Conservation (phyloP, 2,329 filamentous ascomycete species). For the Fusarium coffeatum region DNA sequence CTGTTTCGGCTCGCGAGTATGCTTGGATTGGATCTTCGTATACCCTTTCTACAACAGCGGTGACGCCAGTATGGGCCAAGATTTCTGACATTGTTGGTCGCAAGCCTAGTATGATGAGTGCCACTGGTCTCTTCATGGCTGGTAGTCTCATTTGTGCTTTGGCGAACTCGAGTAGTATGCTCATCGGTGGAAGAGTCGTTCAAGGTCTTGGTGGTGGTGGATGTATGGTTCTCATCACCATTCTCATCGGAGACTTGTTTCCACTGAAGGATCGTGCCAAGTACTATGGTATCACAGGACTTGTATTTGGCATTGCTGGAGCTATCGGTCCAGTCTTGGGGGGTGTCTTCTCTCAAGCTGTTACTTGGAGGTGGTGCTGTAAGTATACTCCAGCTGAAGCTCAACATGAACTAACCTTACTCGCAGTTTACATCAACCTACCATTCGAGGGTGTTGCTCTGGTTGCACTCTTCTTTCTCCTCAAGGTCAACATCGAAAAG, state of each 20-base stretch:
- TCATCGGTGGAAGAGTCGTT: conserved; percentile 60
- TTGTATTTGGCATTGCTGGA: conserved; percentile 72
- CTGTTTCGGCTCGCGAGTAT: conserved; percentile 41
- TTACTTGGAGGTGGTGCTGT: conserved; percentile 74
- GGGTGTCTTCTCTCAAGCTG: conserved; percentile 71
- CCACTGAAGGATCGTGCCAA: conserved; percentile 61
- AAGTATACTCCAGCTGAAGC: background rate
- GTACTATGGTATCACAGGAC: conserved; percentile 63
- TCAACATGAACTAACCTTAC: background rate
- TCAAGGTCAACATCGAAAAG: conserved; percentile 75
- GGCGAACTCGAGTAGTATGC: conserved; percentile 55
- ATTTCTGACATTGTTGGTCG: conserved; percentile 64
- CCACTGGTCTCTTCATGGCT: conserved; percentile 60
- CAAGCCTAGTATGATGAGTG: conserved; percentile 53
- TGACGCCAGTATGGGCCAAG: conserved; percentile 56
- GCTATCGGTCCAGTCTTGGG: conserved; percentile 74
- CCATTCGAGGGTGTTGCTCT: conserved; percentile 60
- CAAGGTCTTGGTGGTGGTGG: conserved; percentile 42
- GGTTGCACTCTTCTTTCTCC: conserved; percentile 65
- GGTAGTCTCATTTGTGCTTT: conserved; percentile 65
- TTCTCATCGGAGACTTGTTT: conserved; percentile 63
- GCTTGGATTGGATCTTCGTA: conserved; percentile 47
- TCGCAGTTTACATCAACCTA: conserved; percentile 68
- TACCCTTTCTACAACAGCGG: conserved; percentile 41
- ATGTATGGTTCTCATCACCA: conserved; percentile 38